phyloP scores from a whole-genome alignment of 768 basidiomycete genomes.

The Phylloporus scabripes region DNA sequence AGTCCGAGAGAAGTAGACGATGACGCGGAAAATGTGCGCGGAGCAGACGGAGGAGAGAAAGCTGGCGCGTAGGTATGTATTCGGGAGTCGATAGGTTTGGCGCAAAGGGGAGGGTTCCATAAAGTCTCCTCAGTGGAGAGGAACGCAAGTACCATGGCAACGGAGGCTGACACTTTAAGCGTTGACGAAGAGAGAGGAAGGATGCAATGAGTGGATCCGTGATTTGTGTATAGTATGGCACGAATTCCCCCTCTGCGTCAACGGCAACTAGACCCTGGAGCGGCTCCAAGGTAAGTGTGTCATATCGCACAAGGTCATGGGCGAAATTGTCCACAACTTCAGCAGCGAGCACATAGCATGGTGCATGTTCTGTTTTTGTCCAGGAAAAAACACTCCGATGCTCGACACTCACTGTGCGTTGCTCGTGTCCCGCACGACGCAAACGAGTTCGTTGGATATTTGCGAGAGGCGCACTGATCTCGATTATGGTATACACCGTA shows the following conservation, averaged over 20 bases:
- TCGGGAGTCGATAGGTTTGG: conserved; percentile 85
- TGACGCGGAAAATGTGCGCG: conserved; percentile 85
- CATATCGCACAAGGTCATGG: conserved; percentile 92
- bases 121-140: conserved; percentile 55
- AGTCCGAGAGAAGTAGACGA: conserved; percentile 92
- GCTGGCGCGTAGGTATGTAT: conserved; percentile 87
- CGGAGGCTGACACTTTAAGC: conserved; percentile 52
- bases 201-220: conserved; percentile 80
- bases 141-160: conserved; percentile 53
- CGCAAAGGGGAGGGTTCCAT: conserved; percentile 74
- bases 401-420: conserved; percentile 52
- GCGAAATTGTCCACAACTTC: conserved; percentile 99
- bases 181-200: conserved; percentile 64
- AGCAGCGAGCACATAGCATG: conserved; percentile 91
- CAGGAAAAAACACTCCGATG: conserved; percentile 86
- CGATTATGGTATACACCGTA: conserved; percentile 90
- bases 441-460: conserved; percentile 65
- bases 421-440: conserved; percentile 32
- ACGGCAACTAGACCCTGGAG: conserved; percentile 80
- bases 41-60: conserved; percentile 78
- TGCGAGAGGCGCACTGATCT: conserved; percentile 81
- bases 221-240: conserved; percentile 75
- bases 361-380: conserved; percentile 66
- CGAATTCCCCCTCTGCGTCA: conserved; percentile 76
- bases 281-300: conserved; percentile 70